Evolutionary conservation across 2,329 filamentous ascomycete genomes (phyloP).

Genomic region (Xylariaceae sp.): DNA sequence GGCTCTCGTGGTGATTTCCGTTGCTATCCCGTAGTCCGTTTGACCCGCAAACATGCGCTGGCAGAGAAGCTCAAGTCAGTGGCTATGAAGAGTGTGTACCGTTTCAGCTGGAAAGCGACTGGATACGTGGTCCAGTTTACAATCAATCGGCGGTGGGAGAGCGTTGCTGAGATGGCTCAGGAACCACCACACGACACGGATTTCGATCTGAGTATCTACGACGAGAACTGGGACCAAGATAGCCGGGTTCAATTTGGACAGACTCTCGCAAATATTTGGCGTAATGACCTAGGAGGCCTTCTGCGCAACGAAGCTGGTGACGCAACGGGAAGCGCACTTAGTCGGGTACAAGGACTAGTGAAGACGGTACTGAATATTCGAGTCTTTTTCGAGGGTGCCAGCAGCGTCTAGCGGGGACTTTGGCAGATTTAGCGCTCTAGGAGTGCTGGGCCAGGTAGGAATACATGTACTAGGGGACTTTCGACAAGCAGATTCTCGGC

Average conservation of each 20-base stretch:
- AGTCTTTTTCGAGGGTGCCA: slow-evolving; percentile 26
- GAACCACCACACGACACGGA: slow-evolving; percentile 29
- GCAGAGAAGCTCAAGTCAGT: slow-evolving; percentile 39
- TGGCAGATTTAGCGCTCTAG: not conserved
- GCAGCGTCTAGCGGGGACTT: not conserved
- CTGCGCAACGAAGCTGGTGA: slow-evolving; percentile 23
- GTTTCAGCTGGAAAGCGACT: slow-evolving; percentile 41
- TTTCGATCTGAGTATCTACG: slow-evolving; percentile 41
- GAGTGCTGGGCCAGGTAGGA: not conserved
- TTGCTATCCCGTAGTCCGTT: slow-evolving; percentile 39
- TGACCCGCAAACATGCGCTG: slow-evolving; percentile 24
- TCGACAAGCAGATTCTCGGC: too few species aligned
- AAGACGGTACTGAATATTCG: slow-evolving; percentile 31
- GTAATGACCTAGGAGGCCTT: slow-evolving; percentile 36
- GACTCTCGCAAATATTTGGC: slow-evolving; percentile 36
- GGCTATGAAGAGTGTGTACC: slow-evolving; percentile 44
- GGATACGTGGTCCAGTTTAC: slow-evolving; percentile 46
- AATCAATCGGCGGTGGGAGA: slow-evolving; percentile 44
- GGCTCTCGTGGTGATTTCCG: slow-evolving; percentile 20
- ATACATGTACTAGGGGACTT: not conserved
- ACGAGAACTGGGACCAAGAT: slow-evolving; percentile 41
- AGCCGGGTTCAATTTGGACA: slow-evolving; percentile 21
- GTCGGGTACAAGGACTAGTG: slow-evolving; percentile 35
- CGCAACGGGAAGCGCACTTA: slow-evolving; percentile 41
- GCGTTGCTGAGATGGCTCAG: slow-evolving; percentile 29